phyloP scores from a whole-genome alignment of 768 basidiomycete species.

The Cubamyces sp. region DNA sequence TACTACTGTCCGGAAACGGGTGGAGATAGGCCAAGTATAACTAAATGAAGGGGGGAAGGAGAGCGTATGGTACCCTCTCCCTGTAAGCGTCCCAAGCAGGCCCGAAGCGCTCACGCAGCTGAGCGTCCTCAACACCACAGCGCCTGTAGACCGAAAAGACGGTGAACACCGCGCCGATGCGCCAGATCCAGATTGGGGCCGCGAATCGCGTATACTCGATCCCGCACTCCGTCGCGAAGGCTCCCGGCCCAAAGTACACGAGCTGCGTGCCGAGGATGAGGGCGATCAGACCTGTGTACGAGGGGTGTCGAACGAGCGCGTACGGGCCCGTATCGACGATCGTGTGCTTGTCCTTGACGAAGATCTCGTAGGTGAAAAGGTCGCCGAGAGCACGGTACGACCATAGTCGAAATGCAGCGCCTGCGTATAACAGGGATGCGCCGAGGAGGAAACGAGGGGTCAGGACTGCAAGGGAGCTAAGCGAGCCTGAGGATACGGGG shows the following conservation, averaged over 20 bases:
- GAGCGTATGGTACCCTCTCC: conserved; percentile 22
- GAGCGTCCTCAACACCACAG: conserved; percentile 29
- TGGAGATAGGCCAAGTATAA: neutral
- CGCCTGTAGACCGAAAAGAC: conserved; percentile 20
- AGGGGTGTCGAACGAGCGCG: conserved; percentile 25
- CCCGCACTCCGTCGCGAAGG: conserved; percentile 5
- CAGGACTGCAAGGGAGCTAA: neutral
- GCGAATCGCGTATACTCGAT: neutral
- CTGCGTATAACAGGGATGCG: neutral
- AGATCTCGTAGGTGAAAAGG: conserved; percentile 25
- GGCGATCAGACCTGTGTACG: conserved; percentile 20
- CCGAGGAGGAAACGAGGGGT: conserved; percentile 3
- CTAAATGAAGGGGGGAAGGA: conserved; percentile 29
- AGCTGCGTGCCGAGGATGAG: conserved; percentile 16
- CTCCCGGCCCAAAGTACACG: conserved; percentile 1
- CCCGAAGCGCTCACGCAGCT: conserved; percentile 28
- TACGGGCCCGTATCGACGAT: conserved; percentile 26
- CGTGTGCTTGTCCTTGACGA: conserved; percentile 15
- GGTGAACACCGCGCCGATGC: neutral
- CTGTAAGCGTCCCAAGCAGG: conserved; percentile 30
- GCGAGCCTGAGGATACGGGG: neutral
- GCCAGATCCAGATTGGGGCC: neutral
- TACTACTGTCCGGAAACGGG: no score
- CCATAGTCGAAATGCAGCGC: neutral
- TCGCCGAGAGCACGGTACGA: conserved; percentile 15